Percentiles rank a stretch among this genome's conserved stretches.
Conservation (phyloP, 352 stramenopile species). For the Aphanomyces stellatus region DNA sequence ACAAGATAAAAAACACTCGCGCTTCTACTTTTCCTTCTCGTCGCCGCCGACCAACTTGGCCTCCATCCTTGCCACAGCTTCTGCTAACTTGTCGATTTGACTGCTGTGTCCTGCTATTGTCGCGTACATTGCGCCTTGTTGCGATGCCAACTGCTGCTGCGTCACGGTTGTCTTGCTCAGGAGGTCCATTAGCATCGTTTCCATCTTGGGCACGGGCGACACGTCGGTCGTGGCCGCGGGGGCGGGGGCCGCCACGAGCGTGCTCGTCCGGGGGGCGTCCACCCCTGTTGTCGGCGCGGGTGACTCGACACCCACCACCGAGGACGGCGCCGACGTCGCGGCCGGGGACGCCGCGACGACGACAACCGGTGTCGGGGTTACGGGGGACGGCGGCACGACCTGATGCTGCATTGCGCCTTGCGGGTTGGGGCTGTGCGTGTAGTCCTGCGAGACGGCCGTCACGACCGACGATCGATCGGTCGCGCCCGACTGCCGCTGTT, state of each 20-base stretch:
- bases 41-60: neutral
- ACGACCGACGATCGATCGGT: neutral
- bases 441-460: neutral
- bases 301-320: neutral
- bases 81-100: slow-evolving; percentile 11
- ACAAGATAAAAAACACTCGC: too few relatives aligned
- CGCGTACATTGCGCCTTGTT: slow-evolving; percentile 14
- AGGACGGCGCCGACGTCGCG: neutral
- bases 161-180: slow-evolving; percentile 15
- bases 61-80: slow-evolving; percentile 12
- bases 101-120: slow-evolving; percentile 7
- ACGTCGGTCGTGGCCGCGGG: neutral
- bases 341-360: neutral
- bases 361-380: neutral
- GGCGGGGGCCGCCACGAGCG: neutral
- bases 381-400: neutral
- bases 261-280: neutral
- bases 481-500: neutral
- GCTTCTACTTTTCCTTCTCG: too few relatives aligned
- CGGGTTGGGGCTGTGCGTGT: neutral
- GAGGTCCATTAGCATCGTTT: slow-evolving; percentile 18
- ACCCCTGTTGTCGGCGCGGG: neutral
- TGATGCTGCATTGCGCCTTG: neutral
- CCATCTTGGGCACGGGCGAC: neutral
- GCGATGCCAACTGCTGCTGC: slow-evolving; percentile 10